Evolutionary conservation across 2,329 filamentous ascomycete genomes (phyloP).

Genomic region (Ophiostoma ulmi): DNA sequence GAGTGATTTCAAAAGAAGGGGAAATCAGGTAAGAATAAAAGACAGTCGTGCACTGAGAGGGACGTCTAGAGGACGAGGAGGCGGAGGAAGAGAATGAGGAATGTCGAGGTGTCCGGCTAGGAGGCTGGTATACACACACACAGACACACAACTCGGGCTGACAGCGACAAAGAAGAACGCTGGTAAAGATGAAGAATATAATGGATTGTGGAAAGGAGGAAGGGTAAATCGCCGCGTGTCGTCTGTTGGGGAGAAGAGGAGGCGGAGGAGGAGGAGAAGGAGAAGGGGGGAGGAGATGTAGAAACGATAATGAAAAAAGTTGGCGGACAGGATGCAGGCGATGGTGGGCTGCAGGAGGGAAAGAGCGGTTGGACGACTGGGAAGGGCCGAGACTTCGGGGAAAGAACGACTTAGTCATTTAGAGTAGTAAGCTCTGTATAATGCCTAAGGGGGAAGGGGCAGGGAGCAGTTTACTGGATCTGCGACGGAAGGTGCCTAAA

Average conservation of each 20-base stretch:
- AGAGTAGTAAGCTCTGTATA: neutral
- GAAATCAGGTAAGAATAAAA: neutral
- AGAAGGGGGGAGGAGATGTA: conserved; percentile 6
- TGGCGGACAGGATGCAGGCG: conserved; percentile 19
- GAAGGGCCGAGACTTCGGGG: conserved; percentile 16
- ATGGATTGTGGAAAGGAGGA: neutral
- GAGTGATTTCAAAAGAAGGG: neutral
- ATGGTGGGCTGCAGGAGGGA: conserved; percentile 17
- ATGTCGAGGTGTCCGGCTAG: neutral
- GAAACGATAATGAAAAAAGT: conserved; percentile 17
- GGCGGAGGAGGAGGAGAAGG: conserved; percentile 17
- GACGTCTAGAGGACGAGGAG: neutral
- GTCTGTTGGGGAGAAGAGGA: neutral
- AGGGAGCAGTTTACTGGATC: neutral
- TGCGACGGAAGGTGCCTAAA: neutral
- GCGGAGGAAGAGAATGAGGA: neutral
- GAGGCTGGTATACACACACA: neutral
- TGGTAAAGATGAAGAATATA: neutral
- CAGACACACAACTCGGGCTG: neutral
- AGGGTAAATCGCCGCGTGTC: neutral
- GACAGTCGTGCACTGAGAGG: neutral
- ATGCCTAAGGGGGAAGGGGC: neutral
- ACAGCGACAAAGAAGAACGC: neutral
- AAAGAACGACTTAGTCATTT: conserved; percentile 1
- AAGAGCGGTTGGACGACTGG: conserved; percentile 15